A percentile compares a stretch with the other conserved stretches of the same genome.
phyloP scores from a whole-genome alignment of 768 basidiomycete species.

The Bullera alba region DNA sequence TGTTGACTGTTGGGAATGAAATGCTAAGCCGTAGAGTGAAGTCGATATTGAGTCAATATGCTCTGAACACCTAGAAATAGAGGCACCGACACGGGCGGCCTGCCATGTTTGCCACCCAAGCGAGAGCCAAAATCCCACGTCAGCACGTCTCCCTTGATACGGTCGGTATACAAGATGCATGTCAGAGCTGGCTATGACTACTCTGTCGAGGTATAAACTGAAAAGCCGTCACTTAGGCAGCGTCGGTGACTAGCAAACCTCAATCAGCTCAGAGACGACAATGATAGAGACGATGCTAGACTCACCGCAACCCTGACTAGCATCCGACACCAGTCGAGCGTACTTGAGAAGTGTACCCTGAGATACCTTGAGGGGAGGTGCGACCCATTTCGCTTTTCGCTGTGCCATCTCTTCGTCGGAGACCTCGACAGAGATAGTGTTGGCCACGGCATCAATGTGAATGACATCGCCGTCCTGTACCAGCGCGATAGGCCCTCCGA shows the following conservation, averaged over 20 bases:
- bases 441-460: conserved; percentile 42
- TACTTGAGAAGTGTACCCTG: conserved; percentile 60
- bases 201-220: no score
- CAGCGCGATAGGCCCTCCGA: conserved; percentile 85
- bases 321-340: conserved; percentile 77
- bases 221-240: no score
- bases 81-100: no score
- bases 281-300: neutral
- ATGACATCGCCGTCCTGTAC: conserved; percentile 71
- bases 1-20: neutral
- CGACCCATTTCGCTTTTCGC: conserved; percentile 66
- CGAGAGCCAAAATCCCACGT: neutral
- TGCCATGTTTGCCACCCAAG: neutral
- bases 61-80: no score
- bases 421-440: conserved; percentile 52
- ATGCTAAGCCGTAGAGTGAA: neutral
- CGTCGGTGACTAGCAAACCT: conserved; percentile 17
- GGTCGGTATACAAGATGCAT: neutral
- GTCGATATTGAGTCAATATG: no score
- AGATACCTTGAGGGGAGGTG: conserved; percentile 66
- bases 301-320: conserved; percentile 72
- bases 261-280: neutral
- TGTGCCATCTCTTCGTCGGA: conserved; percentile 69
- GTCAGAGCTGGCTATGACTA: no score
- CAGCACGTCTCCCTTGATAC: neutral